Conservation (phyloP, 768 basidiomycete genomes). For the Fistulinella prunicolor region DNA sequence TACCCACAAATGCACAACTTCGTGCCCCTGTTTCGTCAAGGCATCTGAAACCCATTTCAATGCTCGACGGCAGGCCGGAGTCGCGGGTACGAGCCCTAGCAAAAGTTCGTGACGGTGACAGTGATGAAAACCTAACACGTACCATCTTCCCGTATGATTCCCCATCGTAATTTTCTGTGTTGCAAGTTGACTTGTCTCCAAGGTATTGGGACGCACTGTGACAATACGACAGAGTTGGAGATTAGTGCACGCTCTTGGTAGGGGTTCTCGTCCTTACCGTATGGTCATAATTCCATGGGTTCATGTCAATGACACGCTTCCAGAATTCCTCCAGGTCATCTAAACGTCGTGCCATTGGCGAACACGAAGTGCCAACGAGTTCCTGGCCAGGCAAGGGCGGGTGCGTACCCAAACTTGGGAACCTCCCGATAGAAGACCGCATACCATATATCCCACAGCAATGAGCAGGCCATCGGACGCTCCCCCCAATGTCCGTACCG, state of each 20-base stretch:
- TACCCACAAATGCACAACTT: constrained; percentile 39
- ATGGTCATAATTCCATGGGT: constrained; percentile 44
- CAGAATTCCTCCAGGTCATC: constrained; percentile 44
- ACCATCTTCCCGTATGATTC: constrained; percentile 44
- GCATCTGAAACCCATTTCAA: constrained; percentile 34
- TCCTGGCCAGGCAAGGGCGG: constrained; percentile 39
- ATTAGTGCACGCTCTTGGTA: neutral
- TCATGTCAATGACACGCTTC: constrained; percentile 39
- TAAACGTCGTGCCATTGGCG: constrained; percentile 41
- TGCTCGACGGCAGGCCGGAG: constrained; percentile 41
- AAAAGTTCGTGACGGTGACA: neutral
- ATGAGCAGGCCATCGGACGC: constrained; percentile 46
- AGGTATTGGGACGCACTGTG: constrained; percentile 41
- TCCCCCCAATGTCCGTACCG: constrained; percentile 50
- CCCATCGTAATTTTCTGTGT: constrained; percentile 38
- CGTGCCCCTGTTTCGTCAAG: constrained; percentile 36
- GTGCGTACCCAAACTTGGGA: constrained; percentile 33
- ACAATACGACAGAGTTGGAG: neutral
- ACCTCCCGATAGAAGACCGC: constrained; percentile 38
- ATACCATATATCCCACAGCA: constrained; percentile 47
- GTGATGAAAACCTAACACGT: constrained; percentile 1
- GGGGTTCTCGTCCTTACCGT: constrained; percentile 26
- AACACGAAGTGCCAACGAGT: constrained; percentile 34
- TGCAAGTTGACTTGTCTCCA: constrained; percentile 38
- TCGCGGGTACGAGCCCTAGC: constrained; percentile 36